A percentile compares a stretch with the other conserved stretches of the same genome.
Conservation (phyloP, 2,329 filamentous ascomycete genomes). For the Colletotrichum trifolii region DNA sequence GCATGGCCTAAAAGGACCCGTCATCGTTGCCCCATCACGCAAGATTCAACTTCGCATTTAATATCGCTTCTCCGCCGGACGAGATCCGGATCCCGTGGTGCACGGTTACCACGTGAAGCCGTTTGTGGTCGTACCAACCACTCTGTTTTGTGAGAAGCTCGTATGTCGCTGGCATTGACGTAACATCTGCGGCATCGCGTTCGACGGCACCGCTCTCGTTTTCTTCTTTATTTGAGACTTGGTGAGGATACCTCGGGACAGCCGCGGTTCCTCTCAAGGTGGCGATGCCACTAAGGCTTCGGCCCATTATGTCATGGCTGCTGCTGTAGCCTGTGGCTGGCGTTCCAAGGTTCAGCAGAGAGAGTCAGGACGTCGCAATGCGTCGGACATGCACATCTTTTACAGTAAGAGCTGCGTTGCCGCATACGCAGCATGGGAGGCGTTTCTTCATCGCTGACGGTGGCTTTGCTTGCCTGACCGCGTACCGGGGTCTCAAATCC, state of each 20-base stretch:
- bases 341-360: slow-evolving; percentile 13
- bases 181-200: too few species aligned
- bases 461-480: slow-evolving; percentile 17
- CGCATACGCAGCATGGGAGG: slow-evolving; percentile 13
- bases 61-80: slow-evolving; percentile 5
- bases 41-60: not conserved
- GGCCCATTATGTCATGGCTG: slow-evolving; percentile 29
- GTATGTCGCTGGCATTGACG: too few species aligned
- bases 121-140: too few species aligned
- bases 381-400: not conserved
- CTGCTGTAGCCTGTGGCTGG: not conserved
- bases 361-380: slow-evolving; percentile 26
- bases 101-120: too few species aligned
- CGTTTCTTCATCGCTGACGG: slow-evolving; percentile 1
- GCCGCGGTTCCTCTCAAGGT: not conserved
- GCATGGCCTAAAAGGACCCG: not conserved
- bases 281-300: slow-evolving; percentile 16
- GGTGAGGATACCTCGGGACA: too few species aligned
- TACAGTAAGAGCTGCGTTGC: slow-evolving; percentile 10
- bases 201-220: too few species aligned
- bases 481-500: slow-evolving; percentile 16
- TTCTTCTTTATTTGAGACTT: not conserved
- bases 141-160: too few species aligned
- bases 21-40: slow-evolving; percentile 15
- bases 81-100: slow-evolving; percentile 11